Base-by-base conservation (phyloP, 495 filamentous ascomycete genomes). In the Xylaria longipes region DNA sequence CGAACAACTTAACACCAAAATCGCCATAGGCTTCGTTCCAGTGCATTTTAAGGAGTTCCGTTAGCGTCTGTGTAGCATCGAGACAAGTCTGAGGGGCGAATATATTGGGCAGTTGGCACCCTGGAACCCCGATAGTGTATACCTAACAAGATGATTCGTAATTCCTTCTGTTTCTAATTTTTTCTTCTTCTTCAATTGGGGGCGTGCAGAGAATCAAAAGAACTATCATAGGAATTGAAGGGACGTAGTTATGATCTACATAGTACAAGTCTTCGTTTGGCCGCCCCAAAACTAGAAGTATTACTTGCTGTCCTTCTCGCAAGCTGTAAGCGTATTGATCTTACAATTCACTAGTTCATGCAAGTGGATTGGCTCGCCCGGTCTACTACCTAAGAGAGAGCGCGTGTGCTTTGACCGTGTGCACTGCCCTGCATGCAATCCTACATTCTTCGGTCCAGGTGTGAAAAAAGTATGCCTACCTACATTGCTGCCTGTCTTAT, bases 321-420 rank as follows among this genome's bases (percentile, higher is more conserved):
- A 33, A 52, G 27, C 22, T n/a, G 50, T 45, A 68, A 37, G 35
- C 22, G n/a, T n/a, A 20, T 31, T 22, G 35, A 68, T 58, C 22
- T 68, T 50, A 31, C n/a, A 57, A 68, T 43, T 41, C 8, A 12
- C 50, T 68, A 67, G 65, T 68, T 68, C 52, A 68, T 68, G 65
- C 65, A 68, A 43, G 50, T 68, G 31, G 50, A 58, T 68, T 68
- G 65, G 65, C 65, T 68, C 17, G 25, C 33, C 65, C 65, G 11
- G 29, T 57, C 50, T 43, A 8, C 45, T 35, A 14, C n/a, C n/a
- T n/a, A n/a, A n/a, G n/a, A 58, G 64, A 56, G 15, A 67, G 29
- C 7, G 14, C 31, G n/a, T 39, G 48, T 67, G 37, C 35, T 33
- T 56, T 20, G 39, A 25, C 45, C 35, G 50, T 57, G 31, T 33